These are phyloP conservation scores for Talaromyces marneffei DNA, from an alignment of 2,329 filamentous ascomycete genomes.

Conservation along the genomic window DNA sequence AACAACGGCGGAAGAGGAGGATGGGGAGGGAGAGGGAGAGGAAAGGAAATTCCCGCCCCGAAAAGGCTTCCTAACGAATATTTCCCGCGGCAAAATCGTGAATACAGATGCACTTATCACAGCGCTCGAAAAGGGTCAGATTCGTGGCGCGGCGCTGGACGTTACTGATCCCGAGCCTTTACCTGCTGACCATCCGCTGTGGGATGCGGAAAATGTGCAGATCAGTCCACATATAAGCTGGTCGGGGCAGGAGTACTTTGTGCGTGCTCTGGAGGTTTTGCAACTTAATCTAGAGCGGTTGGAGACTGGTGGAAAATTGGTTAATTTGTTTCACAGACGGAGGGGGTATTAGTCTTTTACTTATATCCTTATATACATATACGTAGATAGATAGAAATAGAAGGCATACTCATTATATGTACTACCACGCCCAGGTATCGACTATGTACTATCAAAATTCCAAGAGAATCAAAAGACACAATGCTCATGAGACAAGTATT, in stretches of 20 bases:
- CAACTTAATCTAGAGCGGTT: slow-evolving; percentile 51
- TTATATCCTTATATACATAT: no score
- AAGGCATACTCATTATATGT: not conserved
- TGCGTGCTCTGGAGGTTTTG: slow-evolving; percentile 54
- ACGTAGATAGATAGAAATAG: not conserved
- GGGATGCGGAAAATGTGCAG: slow-evolving; percentile 63
- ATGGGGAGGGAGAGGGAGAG: not conserved
- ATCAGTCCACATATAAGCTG: slow-evolving; percentile 64
- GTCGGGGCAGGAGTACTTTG: slow-evolving; percentile 48
- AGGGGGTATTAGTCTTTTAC: slow-evolving; percentile 58
- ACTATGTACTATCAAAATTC: not conserved
- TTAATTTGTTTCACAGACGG: slow-evolving; percentile 57
- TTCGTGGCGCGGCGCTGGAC: slow-evolving; percentile 67
- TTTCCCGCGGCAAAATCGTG: slow-evolving; percentile 60
- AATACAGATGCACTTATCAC: slow-evolving; percentile 58
- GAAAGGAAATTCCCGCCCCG: slow-evolving; percentile 13
- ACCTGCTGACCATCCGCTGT: slow-evolving; percentile 61
- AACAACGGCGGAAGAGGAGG: not conserved
- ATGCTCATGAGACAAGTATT: slow-evolving; percentile 2
- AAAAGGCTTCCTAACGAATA: slow-evolving; percentile 63
- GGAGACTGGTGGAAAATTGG: slow-evolving; percentile 46
- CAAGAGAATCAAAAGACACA: not conserved
- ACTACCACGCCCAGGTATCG: not conserved
- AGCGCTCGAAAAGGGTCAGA: slow-evolving; percentile 50
- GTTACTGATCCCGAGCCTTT: slow-evolving; percentile 76